Evolutionary conservation across 2,329 filamentous ascomycete genomes (phyloP), one percentile per base, ranked within the genome.

Genomic region (Xylariaceae sp.): DNA sequence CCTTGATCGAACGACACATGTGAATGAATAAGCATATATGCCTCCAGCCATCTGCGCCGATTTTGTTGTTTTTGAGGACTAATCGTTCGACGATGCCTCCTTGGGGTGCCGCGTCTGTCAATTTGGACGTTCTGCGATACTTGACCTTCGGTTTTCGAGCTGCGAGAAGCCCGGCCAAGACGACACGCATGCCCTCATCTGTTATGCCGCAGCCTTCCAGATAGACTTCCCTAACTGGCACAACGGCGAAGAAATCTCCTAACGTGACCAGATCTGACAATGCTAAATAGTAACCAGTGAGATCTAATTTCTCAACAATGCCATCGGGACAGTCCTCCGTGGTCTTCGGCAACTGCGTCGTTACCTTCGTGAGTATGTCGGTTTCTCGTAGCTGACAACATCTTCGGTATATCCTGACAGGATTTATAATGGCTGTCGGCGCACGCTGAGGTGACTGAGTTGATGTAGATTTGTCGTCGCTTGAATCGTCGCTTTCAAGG

Each of bases 341-440:
- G 1, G 87, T 81, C 44, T 87, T 84, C 44, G 84, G 85, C 3
- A 99, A 87, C 73, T 97, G 92, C 68, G 96, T 90, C 0, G 90
- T 93, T 51, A 99, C 88, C 69, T 90, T 90, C 73, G 95, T 96
- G 17, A 97, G 78, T 55, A 97, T 92, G 0, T 92, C 90, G 0
- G 92, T 95, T 75, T 97, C 94, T 59, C 94, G 85, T 35, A 99
- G 78, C 71, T 97, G 93, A 71, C 94, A 97, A 72, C 94, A 97
- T 70, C 94, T 83, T 65, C 93, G 84, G 73, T 99, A 99, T 68
- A 99, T 96, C 59, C 93, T 84, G 11, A 92, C 85, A 1, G 94
- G 93, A 70, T 97, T 94, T 1, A 89, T 96, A 0, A 93, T 97
- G 0, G 93, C 92, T 54, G 83, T 79, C 61, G 83, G 80, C 68